These are phyloP conservation scores for Psilocybe sp. DNA, from an alignment of 768 basidiomycete genomes.

Conservation along the genomic window DNA sequence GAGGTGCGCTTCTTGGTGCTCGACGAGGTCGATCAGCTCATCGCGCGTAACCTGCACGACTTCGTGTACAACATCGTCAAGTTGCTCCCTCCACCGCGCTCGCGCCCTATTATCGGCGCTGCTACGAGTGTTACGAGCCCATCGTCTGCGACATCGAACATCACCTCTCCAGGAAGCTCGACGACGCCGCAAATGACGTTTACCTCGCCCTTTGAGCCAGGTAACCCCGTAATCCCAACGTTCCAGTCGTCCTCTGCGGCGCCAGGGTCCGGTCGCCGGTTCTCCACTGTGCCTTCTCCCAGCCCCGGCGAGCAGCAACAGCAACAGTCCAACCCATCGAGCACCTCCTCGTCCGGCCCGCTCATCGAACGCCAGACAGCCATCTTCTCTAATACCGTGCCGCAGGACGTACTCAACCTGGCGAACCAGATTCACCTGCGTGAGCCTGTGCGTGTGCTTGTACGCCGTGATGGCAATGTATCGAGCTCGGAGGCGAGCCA, in stretches of 20 bases:
- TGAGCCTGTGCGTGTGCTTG: slow-evolving; percentile 97
- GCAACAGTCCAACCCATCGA: slow-evolving; percentile 18
- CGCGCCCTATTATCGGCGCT: slow-evolving; percentile 49
- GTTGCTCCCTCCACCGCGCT: slow-evolving; percentile 83
- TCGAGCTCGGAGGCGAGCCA: slow-evolving; percentile 63
- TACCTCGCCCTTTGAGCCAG: slow-evolving; percentile 43
- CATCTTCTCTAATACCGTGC: slow-evolving; percentile 97
- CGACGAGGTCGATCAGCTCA: slow-evolving; percentile 97
- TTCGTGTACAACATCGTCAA: slow-evolving; percentile 93
- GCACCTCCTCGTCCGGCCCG: slow-evolving; percentile 21
- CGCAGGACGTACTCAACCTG: slow-evolving; percentile 95
- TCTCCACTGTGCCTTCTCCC: slow-evolving; percentile 50
- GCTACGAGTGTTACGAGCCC: slow-evolving; percentile 29
- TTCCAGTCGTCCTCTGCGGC: slow-evolving; percentile 23
- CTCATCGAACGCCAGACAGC: slow-evolving; percentile 83
- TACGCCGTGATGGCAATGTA: slow-evolving; percentile 86
- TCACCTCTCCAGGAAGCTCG: slow-evolving; percentile 25
- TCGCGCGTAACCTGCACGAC: slow-evolving; percentile 95
- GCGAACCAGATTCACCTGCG: slow-evolving; percentile 90
- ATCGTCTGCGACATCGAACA: slow-evolving; percentile 23
- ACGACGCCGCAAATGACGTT: slow-evolving; percentile 33
- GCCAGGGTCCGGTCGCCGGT: not conserved
- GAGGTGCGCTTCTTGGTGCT: slow-evolving; percentile 93
- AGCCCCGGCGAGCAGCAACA: slow-evolving; percentile 25
- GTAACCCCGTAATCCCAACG: slow-evolving; percentile 31